phyloP scores from a whole-genome alignment of 768 basidiomycete species.

The Amanita exitialis region DNA sequence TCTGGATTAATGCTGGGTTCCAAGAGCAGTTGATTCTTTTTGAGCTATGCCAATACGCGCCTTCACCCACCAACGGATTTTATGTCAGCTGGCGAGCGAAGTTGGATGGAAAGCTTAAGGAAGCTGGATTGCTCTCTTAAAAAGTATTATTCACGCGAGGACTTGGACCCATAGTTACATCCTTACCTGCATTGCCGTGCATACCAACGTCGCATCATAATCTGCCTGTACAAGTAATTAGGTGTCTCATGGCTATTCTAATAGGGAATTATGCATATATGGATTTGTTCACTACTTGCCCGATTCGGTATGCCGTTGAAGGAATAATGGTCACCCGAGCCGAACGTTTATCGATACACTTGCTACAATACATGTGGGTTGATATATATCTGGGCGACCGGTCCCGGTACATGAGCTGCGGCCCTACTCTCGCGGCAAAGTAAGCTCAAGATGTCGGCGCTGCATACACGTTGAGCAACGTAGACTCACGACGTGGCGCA shows the following conservation, averaged over 20 bases:
- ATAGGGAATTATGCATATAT: not conserved
- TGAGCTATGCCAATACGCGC: slow-evolving; percentile 61
- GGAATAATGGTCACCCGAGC: not conserved
- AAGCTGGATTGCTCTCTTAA: slow-evolving; percentile 22
- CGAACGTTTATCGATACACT: not conserved
- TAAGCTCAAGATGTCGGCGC: not conserved
- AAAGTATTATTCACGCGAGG: not conserved
- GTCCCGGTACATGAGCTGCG: not conserved
- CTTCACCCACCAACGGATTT: slow-evolving; percentile 48
- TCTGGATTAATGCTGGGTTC: slow-evolving; percentile 74
- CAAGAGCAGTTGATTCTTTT: slow-evolving; percentile 72
- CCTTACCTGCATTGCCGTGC: not conserved
- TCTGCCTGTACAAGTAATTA: not conserved
- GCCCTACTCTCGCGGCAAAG: not conserved
- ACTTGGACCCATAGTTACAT: not conserved
- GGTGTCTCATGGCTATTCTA: not conserved
- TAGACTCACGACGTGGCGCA: slow-evolving; percentile 7
- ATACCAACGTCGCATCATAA: no score
- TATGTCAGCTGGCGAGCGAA: slow-evolving; percentile 57
- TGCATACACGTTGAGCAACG: slow-evolving; percentile 8
- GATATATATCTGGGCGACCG: not conserved
- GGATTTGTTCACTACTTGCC: not conserved
- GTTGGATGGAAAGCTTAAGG: slow-evolving; percentile 38
- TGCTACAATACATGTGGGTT: not conserved
- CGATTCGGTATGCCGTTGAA: not conserved